Evolutionary conservation across 306 rosid species (phyloP), one percentile per base, ranked within the genome.

Genomic region (Cicer bijugum): DNA sequence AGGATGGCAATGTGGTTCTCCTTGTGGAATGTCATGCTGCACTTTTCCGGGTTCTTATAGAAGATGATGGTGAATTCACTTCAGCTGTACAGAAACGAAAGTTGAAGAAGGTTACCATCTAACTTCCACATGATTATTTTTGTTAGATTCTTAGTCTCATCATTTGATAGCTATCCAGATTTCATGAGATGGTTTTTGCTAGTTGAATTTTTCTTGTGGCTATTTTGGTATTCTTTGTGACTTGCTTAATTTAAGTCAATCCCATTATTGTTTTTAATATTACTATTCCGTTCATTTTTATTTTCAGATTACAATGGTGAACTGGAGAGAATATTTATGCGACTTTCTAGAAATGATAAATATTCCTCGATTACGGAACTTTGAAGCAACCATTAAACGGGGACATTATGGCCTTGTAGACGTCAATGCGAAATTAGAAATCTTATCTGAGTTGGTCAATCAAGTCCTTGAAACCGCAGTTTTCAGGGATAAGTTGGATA

Each of bases 341-440:
- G 85, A 94, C 78, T 88, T 87, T 74, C 75, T 94, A 75, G 97
- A 94, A 84, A 83, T 88, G 91, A 77, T 88, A 53, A 79, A 86
- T 50, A 73, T 71, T 89, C 90, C 95, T 75, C 84, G 82, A 66
- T 78, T 89, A 60, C 72, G 58, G 57, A 28, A 79, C 62, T 48
- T 69, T 85, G 83, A 61, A 78, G 88, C 88, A 68, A 91, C 90
- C 74, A 85, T 94, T 72, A 94, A 83, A 79, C 88, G 97, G 72
- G 99, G 99, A 58, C 84, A 81, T 81, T 94, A 94, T 88, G 92
- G 95, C 79, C 91, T 91, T 86, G 78, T 94, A 37, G 96, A 88
- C 74, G 85, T 78, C 69, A 70, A 75, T 67, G 91, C 80, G 47
- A 92, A 92, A 83, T 63, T 92, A 80, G 83, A 81, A 72, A 87